Conservation (phyloP, 768 basidiomycete genomes). For the Suillus brevipes region DNA sequence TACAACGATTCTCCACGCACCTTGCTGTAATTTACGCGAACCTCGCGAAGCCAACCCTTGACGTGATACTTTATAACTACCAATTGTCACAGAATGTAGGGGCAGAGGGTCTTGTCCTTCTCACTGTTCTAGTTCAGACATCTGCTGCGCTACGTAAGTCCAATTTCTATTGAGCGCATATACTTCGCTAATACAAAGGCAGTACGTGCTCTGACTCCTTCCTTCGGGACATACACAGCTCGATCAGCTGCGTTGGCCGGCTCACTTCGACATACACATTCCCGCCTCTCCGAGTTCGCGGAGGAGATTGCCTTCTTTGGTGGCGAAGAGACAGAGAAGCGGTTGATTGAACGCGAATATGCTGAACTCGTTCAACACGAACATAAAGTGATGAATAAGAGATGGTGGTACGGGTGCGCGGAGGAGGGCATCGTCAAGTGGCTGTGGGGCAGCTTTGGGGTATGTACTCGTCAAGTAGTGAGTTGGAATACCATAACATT, state of each 20-base stretch:
- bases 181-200: conserved; percentile 11
- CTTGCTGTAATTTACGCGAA: conserved; percentile 94
- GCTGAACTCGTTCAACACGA: conserved; percentile 83
- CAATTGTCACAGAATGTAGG: conserved; percentile 93
- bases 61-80: conserved; percentile 94
- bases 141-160: conserved; percentile 81
- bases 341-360: conserved; percentile 87
- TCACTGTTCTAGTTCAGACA: conserved; percentile 82
- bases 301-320: conserved; percentile 89
- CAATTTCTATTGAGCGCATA: not conserved
- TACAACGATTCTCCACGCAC: conserved; percentile 87
- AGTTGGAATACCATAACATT: conserved; percentile 10
- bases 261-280: conserved; percentile 87
- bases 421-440: conserved; percentile 98
- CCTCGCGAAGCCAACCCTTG: conserved; percentile 89
- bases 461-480: conserved; percentile 38
- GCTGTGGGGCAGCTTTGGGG: conserved; percentile 94
- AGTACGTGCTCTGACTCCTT: conserved; percentile 89
- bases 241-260: conserved; percentile 87
- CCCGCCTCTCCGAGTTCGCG: conserved; percentile 83
- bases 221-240: conserved; percentile 90
- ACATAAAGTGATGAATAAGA: conserved; percentile 71
- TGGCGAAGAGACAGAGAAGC: conserved; percentile 88
- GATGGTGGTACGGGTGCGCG: conserved; percentile 88
- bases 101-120: conserved; percentile 82